These are phyloP conservation scores for Ampelomyces quisqualis DNA, from an alignment of 2,329 filamentous ascomycete species.

Conservation along the genomic window DNA sequence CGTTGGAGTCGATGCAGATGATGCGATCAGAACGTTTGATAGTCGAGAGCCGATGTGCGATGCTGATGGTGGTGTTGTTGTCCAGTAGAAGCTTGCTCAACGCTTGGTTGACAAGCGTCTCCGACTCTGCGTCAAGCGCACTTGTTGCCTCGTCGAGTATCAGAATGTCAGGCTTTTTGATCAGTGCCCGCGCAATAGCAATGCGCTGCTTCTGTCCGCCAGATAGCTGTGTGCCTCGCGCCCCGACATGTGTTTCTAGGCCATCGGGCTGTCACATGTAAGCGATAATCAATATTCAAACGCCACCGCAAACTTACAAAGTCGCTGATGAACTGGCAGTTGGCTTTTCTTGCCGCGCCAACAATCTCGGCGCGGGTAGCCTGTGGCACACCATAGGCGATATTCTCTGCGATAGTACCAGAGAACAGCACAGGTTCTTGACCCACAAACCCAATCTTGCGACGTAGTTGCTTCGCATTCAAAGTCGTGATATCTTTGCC, in stretches of 20 bases:
- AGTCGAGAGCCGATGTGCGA: constrained; percentile 91
- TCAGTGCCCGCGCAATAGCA: constrained; percentile 88
- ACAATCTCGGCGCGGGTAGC: constrained; percentile 81
- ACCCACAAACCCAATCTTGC: constrained; percentile 91
- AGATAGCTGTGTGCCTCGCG: constrained; percentile 87
- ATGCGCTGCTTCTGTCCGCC: constrained; percentile 98
- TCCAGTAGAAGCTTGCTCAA: constrained; percentile 77
- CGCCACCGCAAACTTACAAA: constrained; percentile 59
- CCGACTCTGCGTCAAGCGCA: constrained; percentile 91
- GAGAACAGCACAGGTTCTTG: constrained; percentile 95
- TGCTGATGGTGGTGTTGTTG: constrained; percentile 94
- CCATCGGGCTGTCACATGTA: constrained; percentile 68
- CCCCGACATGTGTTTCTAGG: constrained; percentile 89
- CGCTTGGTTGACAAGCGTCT: constrained; percentile 93
- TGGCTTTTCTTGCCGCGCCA: constrained; percentile 83
- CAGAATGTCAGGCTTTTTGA: constrained; percentile 95
- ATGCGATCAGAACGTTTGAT: constrained; percentile 96
- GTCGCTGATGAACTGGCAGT: constrained; percentile 95
- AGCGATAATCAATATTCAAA: constrained; percentile 4
- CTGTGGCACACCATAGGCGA: constrained; percentile 81
- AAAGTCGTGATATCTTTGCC: constrained; percentile 79
- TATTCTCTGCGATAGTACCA: constrained; percentile 82
- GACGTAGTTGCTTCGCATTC: constrained; percentile 89
- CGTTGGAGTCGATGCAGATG: constrained; percentile 84
- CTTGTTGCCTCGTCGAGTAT: constrained; percentile 95